These are phyloP conservation scores for Ulota crispa DNA, from an alignment of 225 moss, liverwort and hornwort genomes.

Conservation along the genomic window DNA sequence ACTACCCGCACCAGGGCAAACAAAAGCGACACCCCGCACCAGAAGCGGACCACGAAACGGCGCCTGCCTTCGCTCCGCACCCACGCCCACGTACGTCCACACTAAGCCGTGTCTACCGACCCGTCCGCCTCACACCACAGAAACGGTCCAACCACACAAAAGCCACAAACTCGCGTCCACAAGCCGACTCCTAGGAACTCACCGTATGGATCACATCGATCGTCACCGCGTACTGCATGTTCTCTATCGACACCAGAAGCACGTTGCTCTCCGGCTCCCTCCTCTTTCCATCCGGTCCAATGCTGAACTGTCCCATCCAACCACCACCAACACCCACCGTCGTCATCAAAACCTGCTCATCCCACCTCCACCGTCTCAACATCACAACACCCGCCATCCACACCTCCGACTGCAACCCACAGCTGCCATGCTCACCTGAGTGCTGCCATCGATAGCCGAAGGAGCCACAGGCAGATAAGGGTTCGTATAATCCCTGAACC, in stretches of 20 bases:
- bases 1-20: not conserved
- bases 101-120: not conserved
- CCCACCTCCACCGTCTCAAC: not conserved
- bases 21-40: not conserved
- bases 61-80: not conserved
- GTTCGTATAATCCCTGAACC: constrained; percentile 89
- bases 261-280: constrained; percentile 99
- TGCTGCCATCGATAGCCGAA: constrained; percentile 93
- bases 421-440: constrained; percentile 59
- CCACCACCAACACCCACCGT: not conserved
- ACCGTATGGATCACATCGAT: constrained; percentile 98
- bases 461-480: constrained; percentile 96
- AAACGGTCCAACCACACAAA: not conserved
- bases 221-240: constrained; percentile 99
- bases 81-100: not conserved
- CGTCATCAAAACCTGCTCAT: not conserved
- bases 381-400: not conserved
- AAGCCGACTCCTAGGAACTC: constrained; percentile 3
- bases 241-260: constrained; percentile 90
- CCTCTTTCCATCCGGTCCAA: constrained; percentile 95
- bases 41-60: not conserved
- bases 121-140: too few relatives aligned
- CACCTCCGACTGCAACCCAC: not conserved
- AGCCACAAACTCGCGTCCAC: not conserved
- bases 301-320: constrained; percentile 66